Evolutionary conservation across 179 eudicot species (phyloP), one percentile per base, ranked within the genome.

Genomic region (Pouteria campechiana): DNA sequence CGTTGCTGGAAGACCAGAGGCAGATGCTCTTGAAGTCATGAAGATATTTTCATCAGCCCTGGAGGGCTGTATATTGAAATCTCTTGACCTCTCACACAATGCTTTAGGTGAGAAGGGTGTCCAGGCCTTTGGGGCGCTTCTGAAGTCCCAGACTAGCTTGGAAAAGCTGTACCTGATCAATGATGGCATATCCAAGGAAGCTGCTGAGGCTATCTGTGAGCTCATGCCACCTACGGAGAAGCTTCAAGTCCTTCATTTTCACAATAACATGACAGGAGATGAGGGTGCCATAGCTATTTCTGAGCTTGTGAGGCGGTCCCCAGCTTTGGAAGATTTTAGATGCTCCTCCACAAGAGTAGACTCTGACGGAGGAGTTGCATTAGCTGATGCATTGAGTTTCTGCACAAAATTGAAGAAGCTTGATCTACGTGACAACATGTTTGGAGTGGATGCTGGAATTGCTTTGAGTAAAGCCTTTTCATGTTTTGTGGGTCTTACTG

Each of bases 181-280:
- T 48, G 76, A 69, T 51, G 81, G 83, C 19, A 79, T 76, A 33
- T 79, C 83, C 11, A 75, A 79, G 60, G 81, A 79, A 61, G 89
- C 89, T 31, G 78, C 89, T 16, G 32, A 28, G 43, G 83, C 83
- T 5, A 59, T 76, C 13, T 40, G 51, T 34, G 83, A 79, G 56
- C 54, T 79, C 5, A 58, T 79, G 61, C 89, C 89, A 36, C 73
- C 78, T 1, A 73, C 83, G 4, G 48, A 73, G 31, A 75, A 61
- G 29, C 57, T 79, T 6, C 63, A 23, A 30, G 44, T 73, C 50
- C 89, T 79, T 52, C 80, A 79, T 8, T 79, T 79, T 56, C 80
- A 72, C 46, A 79, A 76, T 56, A 79, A 79, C 58, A 79, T 79
- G 89, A 76, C 80, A 17, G 89, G 83, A 9, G 89, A 79, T 64